These are phyloP conservation scores for Fusarium sp. DNA, from an alignment of 2,329 filamentous ascomycete genomes.

Conservation along the genomic window DNA sequence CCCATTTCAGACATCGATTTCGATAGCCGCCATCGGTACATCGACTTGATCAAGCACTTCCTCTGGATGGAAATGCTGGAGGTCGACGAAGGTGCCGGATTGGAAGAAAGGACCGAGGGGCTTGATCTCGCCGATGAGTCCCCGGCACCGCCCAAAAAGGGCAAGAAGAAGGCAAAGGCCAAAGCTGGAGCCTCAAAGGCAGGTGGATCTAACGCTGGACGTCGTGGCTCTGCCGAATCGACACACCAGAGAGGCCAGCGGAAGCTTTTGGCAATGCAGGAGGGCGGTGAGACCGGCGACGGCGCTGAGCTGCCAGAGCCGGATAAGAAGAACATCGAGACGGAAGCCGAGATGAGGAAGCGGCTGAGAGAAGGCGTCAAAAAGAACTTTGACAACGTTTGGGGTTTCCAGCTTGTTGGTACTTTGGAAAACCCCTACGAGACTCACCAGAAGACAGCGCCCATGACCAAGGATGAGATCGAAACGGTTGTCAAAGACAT, in stretches of 20 bases:
- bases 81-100: not conserved
- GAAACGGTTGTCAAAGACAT: constrained; percentile 44
- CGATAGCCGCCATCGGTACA: constrained; percentile 44
- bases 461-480: constrained; percentile 46
- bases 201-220: not conserved
- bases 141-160: constrained; percentile 19
- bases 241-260: constrained; percentile 20
- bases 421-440: constrained; percentile 47
- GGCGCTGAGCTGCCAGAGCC: constrained; percentile 35
- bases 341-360: constrained; percentile 49
- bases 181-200: constrained; percentile 15
- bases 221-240: not conserved
- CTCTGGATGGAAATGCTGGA: constrained; percentile 45
- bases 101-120: not conserved
- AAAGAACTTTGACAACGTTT: constrained; percentile 41
- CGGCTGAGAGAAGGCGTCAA: constrained; percentile 46
- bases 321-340: constrained; percentile 50
- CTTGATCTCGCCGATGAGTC: not conserved
- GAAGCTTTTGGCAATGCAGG: constrained; percentile 38
- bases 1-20: constrained; percentile 47
- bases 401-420: constrained; percentile 45
- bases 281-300: not conserved
- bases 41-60: constrained; percentile 51
- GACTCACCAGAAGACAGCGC: constrained; percentile 45
- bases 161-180: constrained; percentile 39